phyloP scores from a whole-genome alignment of 2,329 filamentous ascomycete species.

The Neopestalotiopsis rosae region DNA sequence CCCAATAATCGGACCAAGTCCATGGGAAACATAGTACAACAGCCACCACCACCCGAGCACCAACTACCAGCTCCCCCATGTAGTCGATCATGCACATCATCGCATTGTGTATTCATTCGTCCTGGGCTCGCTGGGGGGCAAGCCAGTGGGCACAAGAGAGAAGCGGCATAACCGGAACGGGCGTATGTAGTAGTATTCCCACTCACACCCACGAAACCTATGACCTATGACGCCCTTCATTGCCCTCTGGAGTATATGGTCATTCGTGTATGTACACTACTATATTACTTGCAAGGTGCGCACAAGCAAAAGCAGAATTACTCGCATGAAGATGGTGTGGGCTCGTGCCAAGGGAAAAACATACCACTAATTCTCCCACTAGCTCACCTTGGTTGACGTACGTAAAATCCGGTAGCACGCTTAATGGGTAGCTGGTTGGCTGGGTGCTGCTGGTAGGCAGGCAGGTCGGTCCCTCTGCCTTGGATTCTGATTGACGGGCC shows the following conservation, averaged over 20 bases:
- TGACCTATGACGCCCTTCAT: neutral
- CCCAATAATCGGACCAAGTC: neutral
- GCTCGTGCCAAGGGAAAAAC: neutral
- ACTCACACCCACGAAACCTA: neutral
- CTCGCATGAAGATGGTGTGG: slow-evolving; percentile 15
- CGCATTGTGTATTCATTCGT: neutral
- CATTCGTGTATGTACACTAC: neutral
- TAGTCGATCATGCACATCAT: slow-evolving; percentile 1
- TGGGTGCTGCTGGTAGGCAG: too few species aligned
- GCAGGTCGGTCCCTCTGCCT: neutral
- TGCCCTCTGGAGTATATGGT: neutral
- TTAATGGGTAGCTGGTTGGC: too few species aligned
- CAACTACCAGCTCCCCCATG: neutral
- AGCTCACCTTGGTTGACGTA: neutral
- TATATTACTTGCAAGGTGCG: neutral
- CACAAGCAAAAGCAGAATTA: slow-evolving; percentile 10
- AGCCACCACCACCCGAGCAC: too few species aligned
- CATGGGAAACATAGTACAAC: too few species aligned
- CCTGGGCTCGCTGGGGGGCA: neutral
- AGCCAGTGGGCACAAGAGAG: neutral
- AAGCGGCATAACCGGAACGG: neutral
- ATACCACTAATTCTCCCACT: neutral
- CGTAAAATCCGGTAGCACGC: neutral
- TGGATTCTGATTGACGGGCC: neutral
- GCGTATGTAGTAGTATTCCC: neutral